phyloP scores from a whole-genome alignment of 1,284 basidiomycete genomes.

The Kalmanozyma brasiliensis region DNA sequence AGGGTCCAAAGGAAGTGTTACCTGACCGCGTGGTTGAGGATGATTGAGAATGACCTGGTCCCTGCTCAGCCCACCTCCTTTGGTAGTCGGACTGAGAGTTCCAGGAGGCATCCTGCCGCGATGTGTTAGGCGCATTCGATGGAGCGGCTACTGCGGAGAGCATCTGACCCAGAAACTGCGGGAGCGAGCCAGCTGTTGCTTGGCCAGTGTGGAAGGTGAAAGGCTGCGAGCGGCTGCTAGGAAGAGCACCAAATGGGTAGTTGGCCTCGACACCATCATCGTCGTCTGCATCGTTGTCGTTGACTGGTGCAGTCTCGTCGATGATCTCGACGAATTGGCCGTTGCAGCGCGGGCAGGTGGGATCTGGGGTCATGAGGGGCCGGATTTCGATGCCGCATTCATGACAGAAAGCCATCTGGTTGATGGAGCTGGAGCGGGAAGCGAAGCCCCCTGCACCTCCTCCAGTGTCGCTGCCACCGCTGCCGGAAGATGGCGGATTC shows the following conservation, averaged over 20 bases:
- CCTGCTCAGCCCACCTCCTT: neutral
- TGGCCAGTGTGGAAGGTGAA: constrained; percentile 11
- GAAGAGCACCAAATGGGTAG: constrained; percentile 3
- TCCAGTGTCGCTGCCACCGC: neutral
- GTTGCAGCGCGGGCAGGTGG: constrained; percentile 58
- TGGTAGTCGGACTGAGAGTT: neutral
- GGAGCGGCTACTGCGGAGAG: constrained; percentile 21
- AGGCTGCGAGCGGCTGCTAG: constrained; percentile 6
- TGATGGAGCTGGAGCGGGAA: constrained; percentile 18
- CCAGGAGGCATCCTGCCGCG: neutral
- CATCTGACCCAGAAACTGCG: constrained; percentile 12
- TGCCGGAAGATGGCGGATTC: constrained; percentile 17
- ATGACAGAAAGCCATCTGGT: constrained; percentile 57
- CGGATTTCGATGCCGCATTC: constrained; percentile 58
- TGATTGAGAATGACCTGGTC: neutral
- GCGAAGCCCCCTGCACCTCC: no score
- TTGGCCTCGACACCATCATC: constrained; percentile 1
- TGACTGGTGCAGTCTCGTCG: constrained; percentile 15
- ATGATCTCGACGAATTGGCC: constrained; percentile 59
- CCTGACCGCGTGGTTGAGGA: constrained; percentile 16
- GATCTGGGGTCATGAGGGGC: constrained; percentile 54
- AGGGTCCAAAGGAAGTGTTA: constrained; percentile 35
- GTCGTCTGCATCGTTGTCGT: constrained; percentile 9
- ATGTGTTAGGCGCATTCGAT: neutral
- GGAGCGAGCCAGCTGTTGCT: constrained; percentile 1